Percentiles rank a stretch among this genome's conserved stretches.
These are phyloP conservation scores for Russula olivacea DNA, from an alignment of 768 basidiomycete genomes.

Conservation along the genomic window DNA sequence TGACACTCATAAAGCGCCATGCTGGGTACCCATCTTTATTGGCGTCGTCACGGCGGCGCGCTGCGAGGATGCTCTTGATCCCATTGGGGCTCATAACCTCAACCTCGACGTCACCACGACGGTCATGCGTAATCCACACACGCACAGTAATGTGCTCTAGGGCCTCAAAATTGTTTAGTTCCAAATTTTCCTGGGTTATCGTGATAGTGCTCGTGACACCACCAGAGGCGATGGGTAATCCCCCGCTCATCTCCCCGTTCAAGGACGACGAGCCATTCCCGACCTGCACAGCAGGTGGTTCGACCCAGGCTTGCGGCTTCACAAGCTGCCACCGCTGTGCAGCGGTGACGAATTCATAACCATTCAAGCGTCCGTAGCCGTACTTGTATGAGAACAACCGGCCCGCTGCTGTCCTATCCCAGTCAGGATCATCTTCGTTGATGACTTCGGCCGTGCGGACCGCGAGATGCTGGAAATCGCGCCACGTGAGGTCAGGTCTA, in stretches of 20 bases:
- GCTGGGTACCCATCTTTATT: constrained; percentile 73
- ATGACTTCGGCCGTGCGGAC: constrained; percentile 70
- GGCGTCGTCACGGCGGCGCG: constrained; percentile 58
- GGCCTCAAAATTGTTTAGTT: constrained; percentile 71
- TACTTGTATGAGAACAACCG: constrained; percentile 85
- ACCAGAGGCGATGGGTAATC: constrained; percentile 54
- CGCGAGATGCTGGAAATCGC: constrained; percentile 89
- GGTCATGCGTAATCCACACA: constrained; percentile 87
- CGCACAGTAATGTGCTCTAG: constrained; percentile 90
- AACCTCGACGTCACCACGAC: constrained; percentile 90
- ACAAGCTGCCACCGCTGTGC: constrained; percentile 81
- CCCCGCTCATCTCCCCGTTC: constrained; percentile 51
- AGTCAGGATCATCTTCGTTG: constrained; percentile 88
- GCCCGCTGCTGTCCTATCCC: constrained; percentile 76
- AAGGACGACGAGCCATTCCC: constrained; percentile 53
- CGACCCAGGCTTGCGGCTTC: constrained; percentile 91
- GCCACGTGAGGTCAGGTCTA: constrained; percentile 93
- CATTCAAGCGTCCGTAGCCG: constrained; percentile 88
- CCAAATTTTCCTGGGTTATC: constrained; percentile 60
- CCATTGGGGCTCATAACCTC: constrained; percentile 81
- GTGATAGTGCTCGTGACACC: constrained; percentile 62
- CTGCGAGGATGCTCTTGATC: constrained; percentile 77
- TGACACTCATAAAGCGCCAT: constrained; percentile 98
- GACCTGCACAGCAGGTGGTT: constrained; percentile 65
- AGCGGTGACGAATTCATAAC: constrained; percentile 70